Base-by-base conservation (phyloP, 2,329 filamentous ascomycete species). In the Scytalidium lignicola region DNA sequence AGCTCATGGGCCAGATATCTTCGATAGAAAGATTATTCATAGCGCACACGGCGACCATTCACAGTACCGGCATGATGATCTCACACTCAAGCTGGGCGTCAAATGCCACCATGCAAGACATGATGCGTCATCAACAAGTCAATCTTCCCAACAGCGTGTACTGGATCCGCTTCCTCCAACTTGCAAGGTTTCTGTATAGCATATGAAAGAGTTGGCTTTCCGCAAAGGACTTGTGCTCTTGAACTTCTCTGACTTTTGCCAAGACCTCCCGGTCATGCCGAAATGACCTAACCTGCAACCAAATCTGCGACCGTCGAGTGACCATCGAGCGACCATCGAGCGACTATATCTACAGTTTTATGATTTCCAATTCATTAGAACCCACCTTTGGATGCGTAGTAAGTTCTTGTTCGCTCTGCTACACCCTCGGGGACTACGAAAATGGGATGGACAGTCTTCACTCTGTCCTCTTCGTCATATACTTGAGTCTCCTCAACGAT, bases 361-460 rank as follows among this genome's bases (percentile, higher is more conserved):
- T n/a, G n/a, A n/a, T n/a, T n/a, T 15, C 10, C 10, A 42, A 23
- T 28, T 41, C 46, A 40, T 37, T 54, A 65, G 48, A 65, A 62
- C 1, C 51, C 55, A 12, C 55, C 58, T 39, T 62, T 63, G 13
- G 55, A 54, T 20, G 55, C 50, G 46, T 62, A 67, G 52, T 65
- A 60, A 23, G 48, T 51, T 48, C 56, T 56, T 42, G 55, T 60
- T 44, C 55, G 49, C 49, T 65, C 62, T 26, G 61, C 62, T 41
- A 55, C 50, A 20, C 79, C 74, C 67, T 86, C 82, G 3, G 90
- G 88, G 56, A 96, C 85, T 54, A 88, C 86, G 69, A 89, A 96
- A 21, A 96, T 79, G 2, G 92, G 92, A 68, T 96, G 90, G 37
- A 89, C 77, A 15, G 85, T 73, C 46, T 71, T 73, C 46, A 96